These are phyloP conservation scores for Penicillium cosmopolitanum DNA, from an alignment of 495 filamentous ascomycete genomes.

Conservation along the genomic window DNA sequence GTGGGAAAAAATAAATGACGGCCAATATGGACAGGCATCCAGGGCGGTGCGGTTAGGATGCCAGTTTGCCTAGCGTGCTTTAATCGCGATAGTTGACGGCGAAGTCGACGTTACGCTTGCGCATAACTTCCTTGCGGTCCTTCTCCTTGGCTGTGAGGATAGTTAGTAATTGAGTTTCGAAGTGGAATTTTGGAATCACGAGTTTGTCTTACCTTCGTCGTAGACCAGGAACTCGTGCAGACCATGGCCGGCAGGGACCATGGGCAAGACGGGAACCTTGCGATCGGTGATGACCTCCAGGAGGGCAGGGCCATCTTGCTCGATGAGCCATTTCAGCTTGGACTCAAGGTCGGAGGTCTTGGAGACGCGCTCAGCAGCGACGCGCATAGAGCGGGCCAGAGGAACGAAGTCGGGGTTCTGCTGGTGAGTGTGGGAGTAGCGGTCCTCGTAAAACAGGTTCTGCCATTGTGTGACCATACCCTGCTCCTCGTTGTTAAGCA, in stretches of 20 bases:
- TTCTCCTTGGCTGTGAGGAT: slow-evolving; percentile 68
- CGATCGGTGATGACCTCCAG: slow-evolving; percentile 67
- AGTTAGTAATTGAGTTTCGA: slow-evolving; percentile 24
- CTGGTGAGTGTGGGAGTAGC: slow-evolving; percentile 91
- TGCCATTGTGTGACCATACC: slow-evolving; percentile 97
- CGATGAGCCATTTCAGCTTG: slow-evolving; percentile 86
- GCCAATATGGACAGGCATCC: slow-evolving; percentile 27
- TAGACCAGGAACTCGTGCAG: slow-evolving; percentile 94
- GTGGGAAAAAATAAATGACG: slow-evolving; percentile 34
- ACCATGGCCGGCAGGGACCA: slow-evolving; percentile 87
- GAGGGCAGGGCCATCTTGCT: slow-evolving; percentile 76
- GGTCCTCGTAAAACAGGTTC: slow-evolving; percentile 88
- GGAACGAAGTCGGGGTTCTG: slow-evolving; percentile 88
- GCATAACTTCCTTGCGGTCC: slow-evolving; percentile 71
- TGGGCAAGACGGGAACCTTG: slow-evolving; percentile 97
- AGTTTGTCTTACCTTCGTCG: slow-evolving; percentile 66
- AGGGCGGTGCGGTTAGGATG: slow-evolving; percentile 22
- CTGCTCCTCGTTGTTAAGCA: slow-evolving; percentile 96
- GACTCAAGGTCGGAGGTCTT: slow-evolving; percentile 73
- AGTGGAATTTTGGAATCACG: background rate
- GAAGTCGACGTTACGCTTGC: slow-evolving; percentile 59
- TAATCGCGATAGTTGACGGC: slow-evolving; percentile 26
- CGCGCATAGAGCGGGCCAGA: slow-evolving; percentile 80
- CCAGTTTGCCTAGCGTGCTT: slow-evolving; percentile 17
- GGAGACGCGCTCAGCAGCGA: slow-evolving; percentile 66